These are phyloP conservation scores for Boletus eberwhitei DNA, from an alignment of 768 basidiomycete genomes.

Conservation along the genomic window DNA sequence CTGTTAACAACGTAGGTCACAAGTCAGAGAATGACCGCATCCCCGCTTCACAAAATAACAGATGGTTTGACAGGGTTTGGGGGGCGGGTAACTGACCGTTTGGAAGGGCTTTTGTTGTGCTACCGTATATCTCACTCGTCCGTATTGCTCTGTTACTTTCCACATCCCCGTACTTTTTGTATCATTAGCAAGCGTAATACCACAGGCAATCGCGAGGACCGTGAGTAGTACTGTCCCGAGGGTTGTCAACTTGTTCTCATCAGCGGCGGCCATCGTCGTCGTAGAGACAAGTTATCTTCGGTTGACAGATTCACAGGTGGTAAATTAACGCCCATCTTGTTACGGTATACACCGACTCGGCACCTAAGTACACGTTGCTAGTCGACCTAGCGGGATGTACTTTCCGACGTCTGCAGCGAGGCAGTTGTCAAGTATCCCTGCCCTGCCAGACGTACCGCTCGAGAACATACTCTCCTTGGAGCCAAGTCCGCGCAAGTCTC, in stretches of 20 bases:
- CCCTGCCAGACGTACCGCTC: slow-evolving; percentile 58
- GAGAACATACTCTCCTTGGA: slow-evolving; percentile 57
- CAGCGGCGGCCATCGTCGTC: neutral
- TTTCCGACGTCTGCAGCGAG: slow-evolving; percentile 80
- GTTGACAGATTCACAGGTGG: neutral
- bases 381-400: slow-evolving; percentile 52
- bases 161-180: slow-evolving; percentile 24
- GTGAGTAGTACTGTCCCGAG: slow-evolving; percentile 1
- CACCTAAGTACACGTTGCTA: neutral
- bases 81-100: slow-evolving; percentile 14
- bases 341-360: neutral
- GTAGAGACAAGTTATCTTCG: slow-evolving; percentile 6
- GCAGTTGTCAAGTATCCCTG: slow-evolving; percentile 66
- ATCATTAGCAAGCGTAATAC: slow-evolving; percentile 33
- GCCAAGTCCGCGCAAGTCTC: slow-evolving; percentile 69
- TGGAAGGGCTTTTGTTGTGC: slow-evolving; percentile 5
- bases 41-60: slow-evolving; percentile 12
- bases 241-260: slow-evolving; percentile 6
- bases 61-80: slow-evolving; percentile 29
- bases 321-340: neutral
- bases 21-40: slow-evolving; percentile 15
- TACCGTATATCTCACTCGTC: slow-evolving; percentile 17
- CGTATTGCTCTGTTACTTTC: slow-evolving; percentile 12
- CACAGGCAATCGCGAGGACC: slow-evolving; percentile 2
- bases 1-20: slow-evolving; percentile 10